These are phyloP conservation scores for Stephanodiscus minutulus DNA, from an alignment of 108 stramenopile species.

Conservation along the genomic window DNA sequence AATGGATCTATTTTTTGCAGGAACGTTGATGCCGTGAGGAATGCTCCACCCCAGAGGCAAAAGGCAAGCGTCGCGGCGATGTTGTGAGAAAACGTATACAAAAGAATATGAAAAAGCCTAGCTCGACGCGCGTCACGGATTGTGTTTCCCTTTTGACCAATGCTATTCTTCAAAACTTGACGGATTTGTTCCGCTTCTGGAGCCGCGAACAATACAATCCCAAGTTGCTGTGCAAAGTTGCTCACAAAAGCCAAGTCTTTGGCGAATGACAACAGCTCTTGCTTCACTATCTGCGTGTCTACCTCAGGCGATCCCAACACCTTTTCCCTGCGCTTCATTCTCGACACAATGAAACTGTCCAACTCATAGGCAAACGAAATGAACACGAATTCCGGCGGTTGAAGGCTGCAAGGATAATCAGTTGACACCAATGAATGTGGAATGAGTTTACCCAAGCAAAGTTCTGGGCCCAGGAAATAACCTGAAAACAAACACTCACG, in stretches of 20 bases:
- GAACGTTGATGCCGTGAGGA: constrained; percentile 72
- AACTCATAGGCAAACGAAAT: constrained; percentile 82
- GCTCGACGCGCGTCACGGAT: constrained; percentile 58
- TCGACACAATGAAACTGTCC: constrained; percentile 57
- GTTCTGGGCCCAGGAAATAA: not conserved
- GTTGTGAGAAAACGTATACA: constrained; percentile 81
- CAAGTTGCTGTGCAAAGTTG: constrained; percentile 83
- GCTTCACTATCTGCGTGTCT: constrained; percentile 31
- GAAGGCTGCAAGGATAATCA: constrained; percentile 52
- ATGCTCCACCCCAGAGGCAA: constrained; percentile 85
- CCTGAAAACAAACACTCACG: constrained; percentile 10
- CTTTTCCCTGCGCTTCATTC: constrained; percentile 27
- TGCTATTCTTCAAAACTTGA: constrained; percentile 64
- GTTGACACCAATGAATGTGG: not conserved
- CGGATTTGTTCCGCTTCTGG: constrained; percentile 70
- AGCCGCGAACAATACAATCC: constrained; percentile 72
- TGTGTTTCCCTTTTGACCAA: constrained; percentile 49
- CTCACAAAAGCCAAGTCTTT: constrained; percentile 77
- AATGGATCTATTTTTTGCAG: constrained; percentile 73
- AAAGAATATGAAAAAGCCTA: constrained; percentile 77
- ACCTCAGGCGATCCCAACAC: constrained; percentile 19
- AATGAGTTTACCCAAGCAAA: not conserved
- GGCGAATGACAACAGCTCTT: constrained; percentile 48
- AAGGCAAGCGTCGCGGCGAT: constrained; percentile 71
- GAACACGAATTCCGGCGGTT: constrained; percentile 88